Base-by-base conservation (phyloP, 306 rosid species). In the Astragalus glycyphyllos region DNA sequence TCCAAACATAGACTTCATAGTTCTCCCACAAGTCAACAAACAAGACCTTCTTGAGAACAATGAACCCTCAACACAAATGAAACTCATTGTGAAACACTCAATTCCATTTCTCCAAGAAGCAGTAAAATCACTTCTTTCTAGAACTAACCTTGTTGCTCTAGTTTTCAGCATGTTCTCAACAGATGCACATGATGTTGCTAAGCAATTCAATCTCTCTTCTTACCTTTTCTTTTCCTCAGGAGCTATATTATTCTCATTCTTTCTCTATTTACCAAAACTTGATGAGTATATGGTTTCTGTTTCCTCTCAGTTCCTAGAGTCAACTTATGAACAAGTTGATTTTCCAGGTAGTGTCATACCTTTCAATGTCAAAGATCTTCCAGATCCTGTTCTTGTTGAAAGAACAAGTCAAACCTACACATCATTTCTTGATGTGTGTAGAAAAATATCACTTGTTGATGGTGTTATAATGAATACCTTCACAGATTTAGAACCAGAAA, bases 391-490 rank as follows among this genome's bases (percentile, higher is more conserved):
- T 69, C 51, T 49, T 26, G 8, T 0, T 31, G 66, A 48, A 0
- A 68, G 76, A n/a, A 23, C 71, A 23, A 61, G 62, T 74, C 63
- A 61, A 10, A 5, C 32, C 6, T 60, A 68, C 58, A 61, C 29
- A 45, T 8, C 29, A 2, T n/a, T 41, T 8, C n/a, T 79, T 68
- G 29, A 4, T 3, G 5, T 57, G 8, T 14, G 72, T 8, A 11
- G 46, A 11, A 5, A 1, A 11, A 0, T 55, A 4, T 38, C 10
- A n/a, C 11, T 35, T 1, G 80, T 16, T 0, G 80, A 79, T 26
- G 83, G 80, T 11, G 11, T 63, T 14, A 37, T 62, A 3, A 2
- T 79, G 60, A 79, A 74, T 5, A 79, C 55, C 13, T 71, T 55
- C 68, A 11, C 6, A 3, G 73, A 64, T 20, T 20, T 78, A 12